Percentiles rank a stretch among this genome's conserved stretches.
phyloP scores from a whole-genome alignment of 495 filamentous ascomycete species.

The Lichenothelia convexa region DNA sequence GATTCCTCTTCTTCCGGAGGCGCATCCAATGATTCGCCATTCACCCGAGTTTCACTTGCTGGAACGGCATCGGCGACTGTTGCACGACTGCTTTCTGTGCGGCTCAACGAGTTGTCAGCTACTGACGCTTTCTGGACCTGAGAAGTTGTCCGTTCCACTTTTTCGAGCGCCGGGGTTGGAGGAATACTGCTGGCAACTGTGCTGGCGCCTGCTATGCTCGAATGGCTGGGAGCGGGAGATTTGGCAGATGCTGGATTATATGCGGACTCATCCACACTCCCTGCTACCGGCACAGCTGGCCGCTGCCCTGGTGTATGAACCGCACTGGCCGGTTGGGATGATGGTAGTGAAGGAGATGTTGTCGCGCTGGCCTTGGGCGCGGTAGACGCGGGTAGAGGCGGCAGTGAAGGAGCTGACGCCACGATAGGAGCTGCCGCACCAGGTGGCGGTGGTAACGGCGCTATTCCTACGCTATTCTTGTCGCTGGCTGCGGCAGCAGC shows the following conservation, averaged over 20 bases:
- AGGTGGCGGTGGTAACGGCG: conserved; percentile 80
- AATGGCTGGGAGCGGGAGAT: conserved; percentile 30
- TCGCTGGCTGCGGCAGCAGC: conserved; percentile 89
- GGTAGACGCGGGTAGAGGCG: background rate
- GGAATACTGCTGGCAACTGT: conserved; percentile 19
- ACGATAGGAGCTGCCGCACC: conserved; percentile 35
- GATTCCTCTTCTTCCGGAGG: conserved; percentile 47
- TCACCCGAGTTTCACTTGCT: background rate
- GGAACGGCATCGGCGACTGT: conserved; percentile 4
- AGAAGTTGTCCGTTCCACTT: conserved; percentile 20
- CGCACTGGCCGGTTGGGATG: conserved; percentile 31
- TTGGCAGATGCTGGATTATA: conserved; percentile 24
- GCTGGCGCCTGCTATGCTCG: conserved; percentile 19
- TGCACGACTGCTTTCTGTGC: conserved; percentile 4
- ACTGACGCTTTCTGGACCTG: conserved; percentile 18
- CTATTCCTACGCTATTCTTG: conserved; percentile 73
- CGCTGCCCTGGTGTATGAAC: conserved; percentile 23
- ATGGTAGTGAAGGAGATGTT: conserved; percentile 27
- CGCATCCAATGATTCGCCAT: conserved; percentile 30
- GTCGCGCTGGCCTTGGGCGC: conserved; percentile 17
- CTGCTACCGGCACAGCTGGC: conserved; percentile 21
- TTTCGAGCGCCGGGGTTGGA: conserved; percentile 27
- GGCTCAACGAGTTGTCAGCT: conserved; percentile 6
- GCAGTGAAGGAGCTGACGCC: conserved; percentile 11
- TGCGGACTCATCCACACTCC: conserved; percentile 21